Base-by-base conservation (phyloP, 2,329 filamentous ascomycete species). In the Diaporthe aspalathi region DNA sequence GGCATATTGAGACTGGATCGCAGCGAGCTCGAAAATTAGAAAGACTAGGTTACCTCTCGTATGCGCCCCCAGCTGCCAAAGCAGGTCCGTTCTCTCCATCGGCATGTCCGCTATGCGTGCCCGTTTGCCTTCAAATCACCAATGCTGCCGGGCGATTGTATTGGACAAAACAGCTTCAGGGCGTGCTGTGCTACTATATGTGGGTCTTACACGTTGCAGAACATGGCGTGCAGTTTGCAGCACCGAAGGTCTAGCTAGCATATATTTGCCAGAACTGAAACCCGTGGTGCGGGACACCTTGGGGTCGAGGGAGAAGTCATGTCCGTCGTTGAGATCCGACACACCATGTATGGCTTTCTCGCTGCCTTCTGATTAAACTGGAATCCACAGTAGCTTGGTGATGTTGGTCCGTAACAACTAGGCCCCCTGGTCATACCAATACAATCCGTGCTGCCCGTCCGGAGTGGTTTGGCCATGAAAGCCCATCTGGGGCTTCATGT, bases 11-110 rank as follows among this genome's bases (percentile, higher is more conserved):
- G 22, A 32, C 16, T 56, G 65, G 38, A 56, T 20, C 43, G 43
- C 40, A 60, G 45, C 40, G 16, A 68, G 32, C 20, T 17, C 53
- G 17, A 50, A 60, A 47, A 57, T 47, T 38, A 40, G 3, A 32
- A 43, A 22, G 16, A n/a, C 43, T 35, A 60, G 54, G 57, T 60
- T 50, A 60, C 32, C n/a, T n/a, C 53, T 68, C 66, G 66, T 47
- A 40, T 68, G 43, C 45, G 66, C n/a, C 24, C 66, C 43, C 66
- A 60, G 27, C 66, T 27, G 66, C n/a, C 53, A 38, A 29, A 56
- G 53, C 24, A 50, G 27, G n/a, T n/a, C n/a, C n/a, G n/a, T n/a
- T n/a, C n/a, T n/a, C n/a, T n/a, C 54, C 11, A 29, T 40, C 67
- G 67, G 67, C 53, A 22, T 52, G 60, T 65, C 60, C 60, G 60